Percentiles rank a stretch among this genome's conserved stretches.
Evolutionary conservation across 1,284 basidiomycete species (phyloP).

Genomic region (Takashimella koratensis): DNA sequence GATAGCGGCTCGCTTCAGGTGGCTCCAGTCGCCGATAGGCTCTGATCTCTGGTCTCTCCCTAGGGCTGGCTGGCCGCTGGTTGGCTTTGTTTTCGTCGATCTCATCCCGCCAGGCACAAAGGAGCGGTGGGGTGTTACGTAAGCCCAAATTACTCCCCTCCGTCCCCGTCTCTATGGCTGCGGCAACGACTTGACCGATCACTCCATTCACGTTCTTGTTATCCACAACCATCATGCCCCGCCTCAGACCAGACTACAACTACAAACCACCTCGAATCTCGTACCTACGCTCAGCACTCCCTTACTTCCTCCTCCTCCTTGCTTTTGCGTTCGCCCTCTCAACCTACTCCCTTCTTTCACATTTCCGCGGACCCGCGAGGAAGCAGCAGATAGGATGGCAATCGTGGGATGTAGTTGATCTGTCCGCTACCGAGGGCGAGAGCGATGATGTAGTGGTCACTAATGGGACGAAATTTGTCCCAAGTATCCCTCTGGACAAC

Average conservation of each 20-base stretch:
- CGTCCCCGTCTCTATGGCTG: background rate
- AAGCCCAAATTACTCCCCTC: background rate
- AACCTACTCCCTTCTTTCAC: constrained; percentile 40
- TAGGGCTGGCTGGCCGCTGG: too few relatives aligned
- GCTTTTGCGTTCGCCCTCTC: constrained; percentile 63
- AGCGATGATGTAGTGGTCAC: constrained; percentile 45
- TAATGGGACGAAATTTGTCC: constrained; percentile 52
- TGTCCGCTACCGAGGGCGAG: constrained; percentile 30
- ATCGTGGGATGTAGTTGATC: constrained; percentile 68
- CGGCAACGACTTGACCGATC: background rate
- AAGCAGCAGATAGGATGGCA: constrained; percentile 81
- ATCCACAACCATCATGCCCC: constrained; percentile 14
- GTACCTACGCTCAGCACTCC: constrained; percentile 30
- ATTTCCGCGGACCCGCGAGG: constrained; percentile 63
- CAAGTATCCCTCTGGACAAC: constrained; percentile 69
- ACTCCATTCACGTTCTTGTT: constrained; percentile 1
- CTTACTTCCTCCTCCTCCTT: constrained; percentile 59
- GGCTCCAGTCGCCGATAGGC: too few relatives aligned
- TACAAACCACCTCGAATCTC: constrained; percentile 25
- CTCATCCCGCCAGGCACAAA: background rate
- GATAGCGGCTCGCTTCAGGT: too few relatives aligned
- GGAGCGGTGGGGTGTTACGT: background rate
- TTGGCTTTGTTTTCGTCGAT: background rate
- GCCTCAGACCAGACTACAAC: constrained; percentile 19
- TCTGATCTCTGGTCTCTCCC: too few relatives aligned